These are phyloP conservation scores for Lumnitzera racemosa DNA, from an alignment of 345 rosid genomes.

Conservation along the genomic window DNA sequence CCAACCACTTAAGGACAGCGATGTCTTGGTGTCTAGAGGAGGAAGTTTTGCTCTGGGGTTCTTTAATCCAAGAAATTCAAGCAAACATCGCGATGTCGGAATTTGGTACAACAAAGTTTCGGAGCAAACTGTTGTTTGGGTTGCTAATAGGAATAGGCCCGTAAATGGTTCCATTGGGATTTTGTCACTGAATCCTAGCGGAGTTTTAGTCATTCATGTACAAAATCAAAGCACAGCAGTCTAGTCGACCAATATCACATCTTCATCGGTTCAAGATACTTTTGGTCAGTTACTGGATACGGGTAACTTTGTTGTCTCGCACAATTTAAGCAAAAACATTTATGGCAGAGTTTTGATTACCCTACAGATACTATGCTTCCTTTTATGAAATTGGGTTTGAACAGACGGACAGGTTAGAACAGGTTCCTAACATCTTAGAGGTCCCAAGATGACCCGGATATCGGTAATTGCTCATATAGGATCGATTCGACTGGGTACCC, in stretches of 20 bases:
- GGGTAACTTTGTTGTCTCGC: constrained; percentile 52
- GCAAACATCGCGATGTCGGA: constrained; percentile 45
- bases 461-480: constrained; percentile 31
- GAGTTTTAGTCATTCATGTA: constrained; percentile 29
- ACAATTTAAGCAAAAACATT: constrained; percentile 11
- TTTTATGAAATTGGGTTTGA: constrained; percentile 55
- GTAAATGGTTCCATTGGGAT: constrained; percentile 32
- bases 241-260: constrained; percentile 44
- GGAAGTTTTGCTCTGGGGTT: constrained; percentile 52
- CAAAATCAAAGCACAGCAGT: constrained; percentile 23
- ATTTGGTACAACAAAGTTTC: constrained; percentile 61
- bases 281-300: constrained; percentile 45
- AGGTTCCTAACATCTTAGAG: constrained; percentile 44
- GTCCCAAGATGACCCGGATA: constrained; percentile 38
- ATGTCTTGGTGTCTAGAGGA: constrained; percentile 29
- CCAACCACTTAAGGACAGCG: constrained; percentile 37
- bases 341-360: constrained; percentile 75
- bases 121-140: constrained; percentile 54
- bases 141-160: constrained; percentile 64
- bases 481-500: constrained; percentile 40
- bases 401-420: constrained; percentile 22
- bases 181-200: constrained; percentile 30
- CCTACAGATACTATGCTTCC: constrained; percentile 59
- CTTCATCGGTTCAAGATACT: constrained; percentile 9
- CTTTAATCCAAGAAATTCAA: constrained; percentile 44